A percentile compares a stretch with the other conserved stretches of the same genome.
phyloP scores from a whole-genome alignment of 2,329 filamentous ascomycete genomes.

The Rutstroemia sp. region DNA sequence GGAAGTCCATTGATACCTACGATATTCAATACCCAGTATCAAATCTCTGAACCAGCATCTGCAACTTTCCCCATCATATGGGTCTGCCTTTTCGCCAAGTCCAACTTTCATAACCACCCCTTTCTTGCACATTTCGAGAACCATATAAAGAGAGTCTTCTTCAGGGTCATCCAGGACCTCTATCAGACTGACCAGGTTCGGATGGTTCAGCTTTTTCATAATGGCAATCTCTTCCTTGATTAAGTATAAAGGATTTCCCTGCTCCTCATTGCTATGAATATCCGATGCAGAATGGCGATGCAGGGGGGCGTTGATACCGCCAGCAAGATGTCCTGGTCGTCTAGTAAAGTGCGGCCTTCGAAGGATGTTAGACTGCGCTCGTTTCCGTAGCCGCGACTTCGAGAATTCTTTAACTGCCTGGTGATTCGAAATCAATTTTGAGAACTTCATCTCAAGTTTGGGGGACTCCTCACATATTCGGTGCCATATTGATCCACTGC shows the following conservation, averaged over 20 bases:
- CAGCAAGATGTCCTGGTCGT: slow-evolving; percentile 40
- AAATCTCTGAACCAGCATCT: slow-evolving; percentile 92
- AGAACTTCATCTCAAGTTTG: background rate
- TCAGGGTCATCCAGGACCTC: slow-evolving; percentile 94
- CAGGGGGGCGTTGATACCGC: slow-evolving; percentile 34
- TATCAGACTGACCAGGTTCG: slow-evolving; percentile 85
- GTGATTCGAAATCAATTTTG: slow-evolving; percentile 14
- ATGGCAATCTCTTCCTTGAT: slow-evolving; percentile 97
- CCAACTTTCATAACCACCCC: slow-evolving; percentile 96
- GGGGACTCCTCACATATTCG: slow-evolving; percentile 67
- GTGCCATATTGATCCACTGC: slow-evolving; percentile 84
- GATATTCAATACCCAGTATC: slow-evolving; percentile 89
- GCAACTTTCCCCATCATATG: slow-evolving; percentile 76
- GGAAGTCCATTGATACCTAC: slow-evolving; percentile 41
- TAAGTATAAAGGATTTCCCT: slow-evolving; percentile 66
- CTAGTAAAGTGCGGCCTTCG: slow-evolving; percentile 50
- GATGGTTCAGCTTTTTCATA: slow-evolving; percentile 97
- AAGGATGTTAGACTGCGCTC: slow-evolving; percentile 83
- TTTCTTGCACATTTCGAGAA: slow-evolving; percentile 98
- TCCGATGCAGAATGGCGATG: slow-evolving; percentile 49
- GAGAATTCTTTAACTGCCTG: slow-evolving; percentile 98
- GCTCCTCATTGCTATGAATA: slow-evolving; percentile 49
- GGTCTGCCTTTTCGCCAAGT: slow-evolving; percentile 72
- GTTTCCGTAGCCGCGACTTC: slow-evolving; percentile 81
- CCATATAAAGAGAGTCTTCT: slow-evolving; percentile 96